phyloP scores from a whole-genome alignment of 2,329 filamentous ascomycete genomes.

The Aspergillus ustus region DNA sequence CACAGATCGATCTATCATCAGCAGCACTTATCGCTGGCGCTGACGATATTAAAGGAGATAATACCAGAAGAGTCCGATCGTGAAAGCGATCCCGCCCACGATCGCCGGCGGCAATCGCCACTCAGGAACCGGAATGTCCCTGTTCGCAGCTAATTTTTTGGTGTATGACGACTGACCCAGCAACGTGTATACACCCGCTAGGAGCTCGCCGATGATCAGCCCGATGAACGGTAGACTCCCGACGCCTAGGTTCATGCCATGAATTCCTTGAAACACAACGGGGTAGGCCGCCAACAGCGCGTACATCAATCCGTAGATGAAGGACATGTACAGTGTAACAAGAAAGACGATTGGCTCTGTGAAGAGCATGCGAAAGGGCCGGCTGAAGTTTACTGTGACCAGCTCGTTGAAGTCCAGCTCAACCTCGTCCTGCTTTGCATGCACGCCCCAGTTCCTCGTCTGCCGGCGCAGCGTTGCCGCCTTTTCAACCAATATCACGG shows the following conservation, averaged over 20 bases:
- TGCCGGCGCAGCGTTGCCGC: conserved; percentile 7
- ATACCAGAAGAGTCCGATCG: conserved; percentile 41
- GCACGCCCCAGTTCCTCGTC: conserved; percentile 8
- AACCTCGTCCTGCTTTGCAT: conserved; percentile 12
- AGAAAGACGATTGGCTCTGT: conserved; percentile 13
- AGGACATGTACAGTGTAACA: conserved; percentile 6
- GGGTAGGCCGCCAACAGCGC: conserved; percentile 34
- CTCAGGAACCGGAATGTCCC: conserved; percentile 37
- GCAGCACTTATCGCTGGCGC: background rate
- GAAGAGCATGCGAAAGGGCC: conserved; percentile 10
- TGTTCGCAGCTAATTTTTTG: conserved; percentile 36
- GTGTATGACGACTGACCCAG: conserved; percentile 32
- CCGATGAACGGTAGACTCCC: conserved; percentile 23
- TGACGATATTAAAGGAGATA: no score
- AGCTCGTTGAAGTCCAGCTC: conserved; percentile 5
- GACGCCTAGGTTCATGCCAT: conserved; percentile 12
- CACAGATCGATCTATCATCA: background rate
- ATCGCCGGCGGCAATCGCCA: conserved; percentile 39
- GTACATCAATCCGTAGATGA: conserved; percentile 11
- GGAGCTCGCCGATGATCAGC: conserved; percentile 36
- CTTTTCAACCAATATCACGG: conserved; percentile 3
- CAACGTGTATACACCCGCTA: conserved; percentile 33
- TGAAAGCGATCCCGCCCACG: conserved; percentile 38
- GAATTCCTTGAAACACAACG: conserved; percentile 25
- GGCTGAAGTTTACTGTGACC: conserved; percentile 4